These are phyloP conservation scores for Dendrobium chrysotoxum DNA, from an alignment of 106 monocot genomes.

Conservation along the genomic window DNA sequence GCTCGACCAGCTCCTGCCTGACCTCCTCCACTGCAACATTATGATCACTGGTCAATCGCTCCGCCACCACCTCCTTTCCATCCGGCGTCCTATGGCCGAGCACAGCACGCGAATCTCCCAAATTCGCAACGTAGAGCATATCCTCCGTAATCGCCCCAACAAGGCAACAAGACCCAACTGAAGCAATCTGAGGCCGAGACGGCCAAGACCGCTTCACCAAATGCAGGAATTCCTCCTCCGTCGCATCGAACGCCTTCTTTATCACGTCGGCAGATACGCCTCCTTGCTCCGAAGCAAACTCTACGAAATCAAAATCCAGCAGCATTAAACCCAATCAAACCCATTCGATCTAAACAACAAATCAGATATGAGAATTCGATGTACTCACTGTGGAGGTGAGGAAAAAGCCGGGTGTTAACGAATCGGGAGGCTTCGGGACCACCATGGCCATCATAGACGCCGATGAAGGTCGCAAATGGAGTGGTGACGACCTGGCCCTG, in stretches of 20 bases:
- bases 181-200: conserved; percentile 55
- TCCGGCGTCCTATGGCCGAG: conserved; percentile 30
- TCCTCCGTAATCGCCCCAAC: conserved; percentile 64
- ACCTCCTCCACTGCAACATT: conserved; percentile 69
- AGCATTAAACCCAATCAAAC: neutral
- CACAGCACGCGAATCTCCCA: conserved; percentile 77
- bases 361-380: neutral
- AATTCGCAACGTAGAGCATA: conserved; percentile 64
- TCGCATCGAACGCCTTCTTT: conserved; percentile 53
- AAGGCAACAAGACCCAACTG: conserved; percentile 13
- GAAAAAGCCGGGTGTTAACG: conserved; percentile 38
- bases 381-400: conserved; percentile 31
- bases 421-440: conserved; percentile 52
- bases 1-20: conserved; percentile 51
- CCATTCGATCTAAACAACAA: neutral
- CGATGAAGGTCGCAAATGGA: conserved; percentile 35
- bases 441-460: conserved; percentile 52
- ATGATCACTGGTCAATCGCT: conserved; percentile 59
- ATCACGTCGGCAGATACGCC: conserved; percentile 60
- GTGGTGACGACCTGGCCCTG: conserved; percentile 48
- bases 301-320: conserved; percentile 7
- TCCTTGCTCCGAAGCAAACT: conserved; percentile 41
- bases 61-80: conserved; percentile 37
- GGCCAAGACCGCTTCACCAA: conserved; percentile 54
- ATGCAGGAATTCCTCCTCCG: conserved; percentile 67